These are phyloP conservation scores for Globisporangium ultimum DNA, from an alignment of 352 stramenopile species.

Conservation along the genomic window DNA sequence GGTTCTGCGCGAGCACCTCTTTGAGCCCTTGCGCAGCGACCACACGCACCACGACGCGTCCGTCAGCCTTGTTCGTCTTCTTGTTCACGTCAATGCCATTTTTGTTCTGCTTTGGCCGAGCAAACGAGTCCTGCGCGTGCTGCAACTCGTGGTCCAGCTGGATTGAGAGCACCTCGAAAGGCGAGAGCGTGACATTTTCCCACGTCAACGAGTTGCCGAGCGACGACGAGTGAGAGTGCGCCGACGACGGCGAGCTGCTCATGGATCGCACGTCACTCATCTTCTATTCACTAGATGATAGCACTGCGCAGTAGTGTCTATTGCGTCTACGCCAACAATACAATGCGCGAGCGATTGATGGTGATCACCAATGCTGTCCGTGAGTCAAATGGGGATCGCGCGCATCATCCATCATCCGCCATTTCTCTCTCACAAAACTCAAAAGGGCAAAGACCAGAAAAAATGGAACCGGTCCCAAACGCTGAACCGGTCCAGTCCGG, in stretches of 20 bases:
- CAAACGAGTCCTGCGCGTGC: constrained; percentile 38
- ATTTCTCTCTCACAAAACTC: background rate
- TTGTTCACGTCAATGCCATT: constrained; percentile 66
- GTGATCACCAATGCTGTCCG: background rate
- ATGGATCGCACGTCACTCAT: constrained; percentile 52
- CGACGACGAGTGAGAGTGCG: constrained; percentile 32
- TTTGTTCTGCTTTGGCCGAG: constrained; percentile 57
- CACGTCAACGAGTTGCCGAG: constrained; percentile 66
- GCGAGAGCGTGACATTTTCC: constrained; percentile 77
- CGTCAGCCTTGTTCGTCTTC: constrained; percentile 53
- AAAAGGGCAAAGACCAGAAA: background rate
- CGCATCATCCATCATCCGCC: background rate
- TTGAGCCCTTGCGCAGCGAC: constrained; percentile 34
- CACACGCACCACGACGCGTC: constrained; percentile 49
- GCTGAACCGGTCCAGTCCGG: background rate
- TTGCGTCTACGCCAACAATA: background rate
- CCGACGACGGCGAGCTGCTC: constrained; percentile 31
- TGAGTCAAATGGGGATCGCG: background rate
- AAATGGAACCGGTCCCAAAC: background rate
- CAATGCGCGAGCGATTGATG: too few relatives aligned
- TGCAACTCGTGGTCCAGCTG: constrained; percentile 71
- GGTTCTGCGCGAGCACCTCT: constrained; percentile 28
- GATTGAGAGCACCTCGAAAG: constrained; percentile 63
- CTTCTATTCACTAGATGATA: background rate
- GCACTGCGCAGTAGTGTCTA: background rate